Percentiles rank a stretch among this genome's conserved stretches.
These are phyloP conservation scores for Santalum album DNA, from an alignment of 164 flowering plant genomes.

Conservation along the genomic window DNA sequence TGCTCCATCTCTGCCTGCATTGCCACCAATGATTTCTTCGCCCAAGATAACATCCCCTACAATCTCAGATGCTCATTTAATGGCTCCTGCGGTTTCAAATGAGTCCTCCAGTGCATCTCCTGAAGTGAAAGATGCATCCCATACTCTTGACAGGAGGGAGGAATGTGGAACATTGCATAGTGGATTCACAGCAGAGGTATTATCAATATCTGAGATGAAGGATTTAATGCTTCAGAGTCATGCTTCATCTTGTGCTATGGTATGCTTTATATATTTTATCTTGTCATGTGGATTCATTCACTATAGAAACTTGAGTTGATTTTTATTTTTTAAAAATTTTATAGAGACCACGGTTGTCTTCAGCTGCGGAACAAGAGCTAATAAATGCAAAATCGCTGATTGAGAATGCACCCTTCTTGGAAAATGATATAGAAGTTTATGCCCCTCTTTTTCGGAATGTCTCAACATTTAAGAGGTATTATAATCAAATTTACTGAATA, in stretches of 20 bases:
- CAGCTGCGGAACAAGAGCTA: slow-evolving; percentile 43
- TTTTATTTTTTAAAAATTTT: slow-evolving; percentile 6
- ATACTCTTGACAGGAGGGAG: slow-evolving; percentile 7
- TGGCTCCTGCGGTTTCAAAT: background rate
- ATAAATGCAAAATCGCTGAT: slow-evolving; percentile 35
- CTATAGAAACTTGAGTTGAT: slow-evolving; percentile 3
- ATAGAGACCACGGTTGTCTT: slow-evolving; percentile 43
- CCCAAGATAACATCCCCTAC: slow-evolving; percentile 1
- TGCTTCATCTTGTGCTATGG: slow-evolving; percentile 31
- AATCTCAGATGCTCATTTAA: slow-evolving; percentile 6
- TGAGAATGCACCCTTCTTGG: slow-evolving; percentile 30
- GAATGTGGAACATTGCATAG: slow-evolving; percentile 1
- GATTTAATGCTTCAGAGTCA: slow-evolving; percentile 29
- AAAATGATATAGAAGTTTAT: slow-evolving; percentile 35
- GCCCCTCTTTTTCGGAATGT: slow-evolving; percentile 50
- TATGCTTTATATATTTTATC: slow-evolving; percentile 12
- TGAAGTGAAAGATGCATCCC: slow-evolving; percentile 1
- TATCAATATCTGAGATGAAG: slow-evolving; percentile 48
- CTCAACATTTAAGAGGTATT: slow-evolving; percentile 55
- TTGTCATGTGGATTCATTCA: background rate
- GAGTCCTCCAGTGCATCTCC: slow-evolving; percentile 6
- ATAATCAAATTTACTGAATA: background rate
- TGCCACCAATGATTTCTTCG: slow-evolving; percentile 11
- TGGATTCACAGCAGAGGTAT: slow-evolving; percentile 15
- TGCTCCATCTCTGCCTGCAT: slow-evolving; percentile 12